Base-by-base conservation (phyloP, 805 yeast species). In the Saturnispora quitensis region DNA sequence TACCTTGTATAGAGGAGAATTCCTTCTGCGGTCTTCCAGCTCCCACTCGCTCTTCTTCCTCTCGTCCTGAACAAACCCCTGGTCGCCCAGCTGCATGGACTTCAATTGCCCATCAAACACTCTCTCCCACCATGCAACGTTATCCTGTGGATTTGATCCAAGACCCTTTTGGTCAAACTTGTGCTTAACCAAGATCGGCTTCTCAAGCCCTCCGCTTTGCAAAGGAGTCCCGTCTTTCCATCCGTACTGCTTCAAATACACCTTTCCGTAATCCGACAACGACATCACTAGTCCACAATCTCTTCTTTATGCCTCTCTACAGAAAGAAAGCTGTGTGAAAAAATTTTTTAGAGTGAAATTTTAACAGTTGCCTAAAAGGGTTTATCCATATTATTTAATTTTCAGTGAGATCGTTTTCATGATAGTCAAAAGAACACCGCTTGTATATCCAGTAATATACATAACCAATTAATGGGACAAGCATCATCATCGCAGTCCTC, bases 51-150 rank as follows among this genome's bases (percentile, higher is more conserved):
- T 22, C 12, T 43, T 42, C 7, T 33, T 35, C 3, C 49, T 51
- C 6, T 42, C 24, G 22, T 49, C 20, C n/a, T 27, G 47, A 5
- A 25, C 27, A 28, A 44, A 43, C 15, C 52, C 52, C 31, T 50
- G 52, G 25, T 50, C 52, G 7, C 52, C 52, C 25, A 65, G 62
- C 53, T 86, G 89, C 48, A 93, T 65, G 8, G 80, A 77, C 62
- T 88, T 87, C 56, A 91, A 74, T 58, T 89, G 97, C 1, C 97
- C 97, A 67, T 91, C 97, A 70, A 93, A 93, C 44, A 91, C 73
- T 56, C 87, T 76, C 58, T 91, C 99, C 99, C 99, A 91, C 99
- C 99, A 91, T 45, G 88, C 84, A 57, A 87, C 96, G 15, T 82
- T 78, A 58, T 88, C 93, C 48, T 81, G 83, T 45, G 73, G 70